Evolutionary conservation across 805 yeast genomes (phyloP).

Genomic region (Yamadazyma sp.): DNA sequence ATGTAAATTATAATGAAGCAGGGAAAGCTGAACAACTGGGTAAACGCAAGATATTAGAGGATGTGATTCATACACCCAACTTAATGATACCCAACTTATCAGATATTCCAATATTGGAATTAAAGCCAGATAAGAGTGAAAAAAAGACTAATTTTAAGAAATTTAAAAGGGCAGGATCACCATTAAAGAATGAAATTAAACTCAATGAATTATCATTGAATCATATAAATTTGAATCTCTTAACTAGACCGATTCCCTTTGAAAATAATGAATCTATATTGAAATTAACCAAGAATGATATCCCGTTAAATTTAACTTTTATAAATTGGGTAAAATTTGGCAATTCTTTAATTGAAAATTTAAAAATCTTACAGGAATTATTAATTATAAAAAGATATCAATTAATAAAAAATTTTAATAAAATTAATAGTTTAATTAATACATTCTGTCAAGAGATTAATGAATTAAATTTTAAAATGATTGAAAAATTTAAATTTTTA

Average conservation of each 20-base stretch:
- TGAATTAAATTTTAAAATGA: not conserved
- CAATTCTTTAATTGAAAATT: not conserved
- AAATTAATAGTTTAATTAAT: slow-evolving; percentile 1
- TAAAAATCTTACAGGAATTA: not conserved
- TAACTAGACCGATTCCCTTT: too few relatives aligned
- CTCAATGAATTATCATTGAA: too few relatives aligned
- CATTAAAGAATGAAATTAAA: slow-evolving; percentile 12
- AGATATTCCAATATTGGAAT: too few relatives aligned
- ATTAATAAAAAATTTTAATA: not conserved
- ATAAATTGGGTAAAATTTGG: slow-evolving; percentile 4
- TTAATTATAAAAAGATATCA: slow-evolving; percentile 5
- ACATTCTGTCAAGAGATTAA: not conserved
- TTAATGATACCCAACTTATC: too few relatives aligned
- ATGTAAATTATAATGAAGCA: too few relatives aligned
- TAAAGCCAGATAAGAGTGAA: too few relatives aligned
- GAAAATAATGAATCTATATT: not conserved
- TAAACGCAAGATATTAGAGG: too few relatives aligned
- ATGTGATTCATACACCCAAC: too few relatives aligned
- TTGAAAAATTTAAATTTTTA: slow-evolving; percentile 1
- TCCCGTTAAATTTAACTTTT: slow-evolving; percentile 3
- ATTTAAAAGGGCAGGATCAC: slow-evolving; percentile 7
- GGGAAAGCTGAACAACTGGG: too few relatives aligned
- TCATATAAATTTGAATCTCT: too few relatives aligned
- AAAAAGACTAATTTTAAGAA: too few relatives aligned
- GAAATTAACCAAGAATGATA: too few relatives aligned